These are phyloP conservation scores for Barnettozyma californica DNA, from an alignment of 805 yeast genomes.

Conservation along the genomic window DNA sequence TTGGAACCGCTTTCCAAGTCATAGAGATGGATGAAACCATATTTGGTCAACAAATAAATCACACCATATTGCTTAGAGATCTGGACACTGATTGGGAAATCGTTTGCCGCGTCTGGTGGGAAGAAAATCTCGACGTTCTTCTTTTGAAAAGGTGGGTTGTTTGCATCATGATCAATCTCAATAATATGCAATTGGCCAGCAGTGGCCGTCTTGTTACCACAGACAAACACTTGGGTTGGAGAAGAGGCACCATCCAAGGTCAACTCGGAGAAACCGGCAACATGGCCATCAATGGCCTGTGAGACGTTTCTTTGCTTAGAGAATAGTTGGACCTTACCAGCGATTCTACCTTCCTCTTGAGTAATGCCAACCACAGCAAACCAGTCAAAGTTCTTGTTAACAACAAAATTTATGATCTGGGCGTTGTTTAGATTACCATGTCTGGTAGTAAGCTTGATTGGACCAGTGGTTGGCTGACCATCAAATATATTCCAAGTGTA, in stretches of 20 bases:
- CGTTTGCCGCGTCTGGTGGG: constrained; percentile 94
- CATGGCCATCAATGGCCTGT: constrained; percentile 97
- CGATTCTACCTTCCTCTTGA: constrained; percentile 89
- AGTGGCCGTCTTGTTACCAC: constrained; percentile 82
- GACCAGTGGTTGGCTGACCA: constrained; percentile 71
- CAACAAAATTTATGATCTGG: constrained; percentile 87
- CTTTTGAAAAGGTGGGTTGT: constrained; percentile 81
- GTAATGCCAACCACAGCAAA: constrained; percentile 92
- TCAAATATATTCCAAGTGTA: constrained; percentile 83
- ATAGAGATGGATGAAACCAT: constrained; percentile 93
- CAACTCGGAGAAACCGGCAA: constrained; percentile 79
- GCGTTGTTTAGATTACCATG: constrained; percentile 72
- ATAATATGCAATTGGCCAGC: constrained; percentile 81
- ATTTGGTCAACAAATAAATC: constrained; percentile 84
- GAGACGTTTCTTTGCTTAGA: constrained; percentile 87
- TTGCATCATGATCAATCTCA: constrained; percentile 91
- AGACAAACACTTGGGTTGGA: constrained; percentile 79
- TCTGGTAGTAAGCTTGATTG: constrained; percentile 73
- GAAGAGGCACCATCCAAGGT: constrained; percentile 66
- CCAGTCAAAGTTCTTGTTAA: constrained; percentile 82
- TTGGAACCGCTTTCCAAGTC: constrained; percentile 91
- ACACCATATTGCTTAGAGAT: constrained; percentile 83
- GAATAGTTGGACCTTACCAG: constrained; percentile 92
- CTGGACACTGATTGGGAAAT: constrained; percentile 92
- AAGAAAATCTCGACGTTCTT: constrained; percentile 89